These are phyloP conservation scores for Talaromyces wortmannii DNA, from an alignment of 495 filamentous ascomycete species.

Conservation along the genomic window DNA sequence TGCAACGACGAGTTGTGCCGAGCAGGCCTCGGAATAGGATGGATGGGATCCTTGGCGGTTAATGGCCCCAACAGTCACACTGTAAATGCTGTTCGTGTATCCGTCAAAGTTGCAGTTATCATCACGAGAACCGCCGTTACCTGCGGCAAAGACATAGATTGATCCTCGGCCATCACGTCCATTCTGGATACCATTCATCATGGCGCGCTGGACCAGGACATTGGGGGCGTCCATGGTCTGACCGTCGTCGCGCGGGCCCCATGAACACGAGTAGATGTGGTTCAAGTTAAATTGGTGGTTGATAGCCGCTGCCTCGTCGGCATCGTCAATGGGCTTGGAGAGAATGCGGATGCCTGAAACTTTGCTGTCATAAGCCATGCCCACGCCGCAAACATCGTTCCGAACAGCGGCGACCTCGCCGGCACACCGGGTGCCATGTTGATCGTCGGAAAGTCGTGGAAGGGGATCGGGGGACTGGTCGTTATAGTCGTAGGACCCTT, in stretches of 20 bases:
- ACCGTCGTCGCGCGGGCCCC: conserved; percentile 94
- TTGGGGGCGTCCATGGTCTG: conserved; percentile 89
- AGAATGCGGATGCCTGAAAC: conserved; percentile 88
- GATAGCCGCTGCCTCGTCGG: conserved; percentile 86
- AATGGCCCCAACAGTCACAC: conserved; percentile 91
- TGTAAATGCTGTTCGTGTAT: conserved; percentile 99
- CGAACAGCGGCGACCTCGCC: conserved; percentile 87
- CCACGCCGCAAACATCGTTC: conserved; percentile 93
- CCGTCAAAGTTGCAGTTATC: conserved; percentile 99
- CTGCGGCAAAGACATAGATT: conserved; percentile 94
- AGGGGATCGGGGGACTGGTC: conserved; percentile 71
- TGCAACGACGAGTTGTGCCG: conserved; percentile 88
- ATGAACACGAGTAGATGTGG: conserved; percentile 97
- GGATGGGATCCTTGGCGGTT: conserved; percentile 80
- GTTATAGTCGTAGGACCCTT: conserved; percentile 94
- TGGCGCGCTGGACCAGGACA: conserved; percentile 78
- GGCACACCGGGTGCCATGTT: conserved; percentile 88
- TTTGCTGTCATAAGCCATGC: conserved; percentile 87
- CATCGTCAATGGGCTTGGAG: conserved; percentile 81
- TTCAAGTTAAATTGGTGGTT: conserved; percentile 89
- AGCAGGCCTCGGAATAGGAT: conserved; percentile 92
- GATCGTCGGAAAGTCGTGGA: conserved; percentile 73
- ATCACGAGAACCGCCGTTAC: conserved; percentile 78
- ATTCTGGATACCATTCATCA: conserved; percentile 86
- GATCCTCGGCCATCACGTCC: conserved; percentile 80